Conservation (phyloP, 306 rosid species). For the Potentilla sterilis region DNA sequence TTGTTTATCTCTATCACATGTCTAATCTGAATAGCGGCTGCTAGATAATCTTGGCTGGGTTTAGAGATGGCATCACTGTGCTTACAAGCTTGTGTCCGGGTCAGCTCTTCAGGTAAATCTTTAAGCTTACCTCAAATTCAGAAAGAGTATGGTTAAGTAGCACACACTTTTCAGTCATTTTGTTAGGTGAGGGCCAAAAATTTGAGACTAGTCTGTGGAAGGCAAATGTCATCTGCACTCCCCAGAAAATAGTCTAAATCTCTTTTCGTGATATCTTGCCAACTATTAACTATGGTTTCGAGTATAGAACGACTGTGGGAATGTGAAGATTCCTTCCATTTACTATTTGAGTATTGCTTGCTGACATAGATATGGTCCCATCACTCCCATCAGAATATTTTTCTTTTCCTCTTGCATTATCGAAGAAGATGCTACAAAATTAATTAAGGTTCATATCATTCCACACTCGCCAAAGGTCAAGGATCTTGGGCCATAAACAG, state of each 20-base stretch:
- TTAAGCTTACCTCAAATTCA: background rate
- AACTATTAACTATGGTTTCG: background rate
- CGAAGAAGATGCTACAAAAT: conserved; percentile 28
- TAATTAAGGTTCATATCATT: conserved; percentile 21
- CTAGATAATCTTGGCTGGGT: background rate
- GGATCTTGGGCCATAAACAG: conserved; percentile 11
- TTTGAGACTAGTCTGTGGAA: background rate
- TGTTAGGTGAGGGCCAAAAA: background rate
- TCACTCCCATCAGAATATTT: background rate
- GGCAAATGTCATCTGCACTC: background rate
- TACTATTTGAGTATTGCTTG: background rate
- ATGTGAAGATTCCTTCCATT: background rate
- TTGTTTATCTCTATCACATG: conserved; percentile 9
- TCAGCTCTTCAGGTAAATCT: conserved; percentile 2
- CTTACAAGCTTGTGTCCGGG: background rate
- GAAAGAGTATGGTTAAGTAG: background rate
- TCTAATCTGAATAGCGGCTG: conserved; percentile 14
- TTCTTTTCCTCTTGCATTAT: background rate
- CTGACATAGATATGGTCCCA: background rate
- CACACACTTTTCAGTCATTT: background rate
- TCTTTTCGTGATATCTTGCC: background rate
- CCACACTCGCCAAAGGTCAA: conserved; percentile 26
- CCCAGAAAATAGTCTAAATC: background rate
- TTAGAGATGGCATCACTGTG: conserved; percentile 8
- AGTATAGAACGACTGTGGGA: background rate